Conservation (phyloP, 1,139 yeast genomes). For the Zygosaccharomyces sapae region DNA sequence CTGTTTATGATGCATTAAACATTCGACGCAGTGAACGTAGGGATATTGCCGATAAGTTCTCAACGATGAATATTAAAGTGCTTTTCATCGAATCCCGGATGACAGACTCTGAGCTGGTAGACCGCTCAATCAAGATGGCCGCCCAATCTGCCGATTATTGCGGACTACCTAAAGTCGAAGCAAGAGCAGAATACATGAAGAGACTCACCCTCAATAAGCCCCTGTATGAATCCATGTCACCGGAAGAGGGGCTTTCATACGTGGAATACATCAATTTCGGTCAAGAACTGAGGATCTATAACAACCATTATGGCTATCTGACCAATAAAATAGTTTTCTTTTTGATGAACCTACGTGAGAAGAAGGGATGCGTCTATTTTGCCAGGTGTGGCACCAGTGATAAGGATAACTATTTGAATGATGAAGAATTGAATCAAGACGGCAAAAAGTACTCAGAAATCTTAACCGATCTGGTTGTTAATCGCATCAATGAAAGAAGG, state of each 20-base stretch:
- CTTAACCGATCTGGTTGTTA: conserved; percentile 44
- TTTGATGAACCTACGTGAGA: conserved; percentile 80
- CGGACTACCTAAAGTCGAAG: conserved; percentile 63
- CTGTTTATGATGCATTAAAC: conserved; percentile 93
- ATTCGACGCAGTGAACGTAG: conserved; percentile 68
- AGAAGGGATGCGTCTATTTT: conserved; percentile 81
- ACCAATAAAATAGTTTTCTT: conserved; percentile 86
- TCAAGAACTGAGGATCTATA: conserved; percentile 66
- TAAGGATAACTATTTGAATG: conserved; percentile 43
- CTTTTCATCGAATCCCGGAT: conserved; percentile 85
- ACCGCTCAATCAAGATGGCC: conserved; percentile 80
- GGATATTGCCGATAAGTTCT: conserved; percentile 52
- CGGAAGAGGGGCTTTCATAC: conserved; percentile 53
- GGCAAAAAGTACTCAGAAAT: conserved; percentile 52
- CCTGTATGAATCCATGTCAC: conserved; percentile 51
- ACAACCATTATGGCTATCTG: conserved; percentile 80
- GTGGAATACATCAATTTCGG: conserved; percentile 88
- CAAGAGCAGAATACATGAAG: conserved; percentile 56
- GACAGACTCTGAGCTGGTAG: conserved; percentile 65
- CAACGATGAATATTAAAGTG: conserved; percentile 61
- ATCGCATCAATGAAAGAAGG: conserved; percentile 33
- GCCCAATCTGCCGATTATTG: conserved; percentile 82
- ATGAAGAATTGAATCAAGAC: conserved; percentile 61
- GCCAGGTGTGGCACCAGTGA: conserved; percentile 71
- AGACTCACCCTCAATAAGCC: conserved; percentile 51